Evolutionary conservation across 495 filamentous ascomycete species (phyloP).

Genomic region (Podospora pseudopauciseta): DNA sequence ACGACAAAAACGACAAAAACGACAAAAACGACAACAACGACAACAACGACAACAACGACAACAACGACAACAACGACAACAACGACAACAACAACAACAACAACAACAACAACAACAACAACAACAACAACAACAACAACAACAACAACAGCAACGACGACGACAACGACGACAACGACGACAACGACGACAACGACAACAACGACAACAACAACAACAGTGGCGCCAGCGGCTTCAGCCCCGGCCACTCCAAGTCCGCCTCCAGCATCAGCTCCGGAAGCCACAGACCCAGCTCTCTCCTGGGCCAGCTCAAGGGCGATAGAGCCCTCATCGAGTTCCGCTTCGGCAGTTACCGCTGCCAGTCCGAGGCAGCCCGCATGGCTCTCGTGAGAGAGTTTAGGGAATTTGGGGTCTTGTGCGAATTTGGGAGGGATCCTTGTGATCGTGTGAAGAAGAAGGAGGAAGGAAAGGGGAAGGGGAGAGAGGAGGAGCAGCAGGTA

Average conservation of each 20-base stretch:
- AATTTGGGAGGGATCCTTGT: conserved; percentile 20
- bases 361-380: conserved; percentile 40
- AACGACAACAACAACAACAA: not conserved
- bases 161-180: not conserved
- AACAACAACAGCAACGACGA: not conserved
- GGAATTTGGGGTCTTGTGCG: conserved; percentile 25
- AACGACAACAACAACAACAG: not conserved
- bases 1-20: not conserved
- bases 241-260: conserved; percentile 16
- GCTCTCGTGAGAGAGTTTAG: conserved; percentile 32
- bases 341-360: conserved; percentile 44
- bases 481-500: not conserved
- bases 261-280: conserved; percentile 20
- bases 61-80: not conserved
- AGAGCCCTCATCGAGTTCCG: conserved; percentile 34
- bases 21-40: not conserved
- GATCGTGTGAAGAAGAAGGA: not conserved
- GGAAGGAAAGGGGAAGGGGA: not conserved
- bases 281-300: conserved; percentile 24
- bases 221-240: not conserved
- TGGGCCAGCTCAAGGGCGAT: conserved; percentile 17
- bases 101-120: not conserved
- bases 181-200: not conserved
- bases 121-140: not conserved
- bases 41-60: not conserved